Base-by-base conservation (phyloP, 208 protist species). In the Acanthamoeba castellanii region DNA sequence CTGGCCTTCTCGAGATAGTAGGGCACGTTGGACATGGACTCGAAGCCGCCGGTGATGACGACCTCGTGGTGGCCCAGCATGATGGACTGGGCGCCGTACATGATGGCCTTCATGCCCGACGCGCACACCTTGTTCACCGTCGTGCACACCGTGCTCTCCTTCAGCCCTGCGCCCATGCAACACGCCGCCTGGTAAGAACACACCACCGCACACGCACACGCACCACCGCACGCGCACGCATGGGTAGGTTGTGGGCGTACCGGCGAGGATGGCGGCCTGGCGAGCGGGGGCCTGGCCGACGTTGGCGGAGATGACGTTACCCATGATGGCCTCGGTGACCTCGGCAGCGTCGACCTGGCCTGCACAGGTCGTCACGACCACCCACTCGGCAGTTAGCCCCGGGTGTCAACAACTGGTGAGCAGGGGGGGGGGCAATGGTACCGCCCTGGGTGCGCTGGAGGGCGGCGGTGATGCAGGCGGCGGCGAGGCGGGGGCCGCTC, bases 101-200 rank as follows among this genome's bases (percentile, higher is more conserved):
- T 98, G 20, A 98, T 94, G 27, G 97, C 59, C 95, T 98, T 98
- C 97, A 98, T 98, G 57, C 98, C 97, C 5, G 97, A 98, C 34
- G 97, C 94, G 95, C 98, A 99, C 22, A 99, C 98, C 91, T 98
- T 98, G 81, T 98, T 98, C 11, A 98, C n/a, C 4, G 96, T 97
- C 32, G 96, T 98, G 72, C 96, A 88, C 27, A 96, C 20, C 11
- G 61, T 74, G 66, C 61, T 70, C 59, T 95, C 55, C 34, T 27
- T 25, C 30, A 78, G 64, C 52, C 37, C 25, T 27, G 72, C 45
- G 55, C 11, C 7, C 11, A 4, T 4, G 11, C 47, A 52, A 52
- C 32, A 18, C 7, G 78, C n/a, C n/a, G n/a, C n/a, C n/a, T n/a
- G 27, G 20, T 37, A 93, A 22, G 59, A 4, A 52, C 47, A 52